These are phyloP conservation scores for Ceratocystiopsis sp. DNA, from an alignment of 2,329 filamentous ascomycete species.

Conservation along the genomic window DNA sequence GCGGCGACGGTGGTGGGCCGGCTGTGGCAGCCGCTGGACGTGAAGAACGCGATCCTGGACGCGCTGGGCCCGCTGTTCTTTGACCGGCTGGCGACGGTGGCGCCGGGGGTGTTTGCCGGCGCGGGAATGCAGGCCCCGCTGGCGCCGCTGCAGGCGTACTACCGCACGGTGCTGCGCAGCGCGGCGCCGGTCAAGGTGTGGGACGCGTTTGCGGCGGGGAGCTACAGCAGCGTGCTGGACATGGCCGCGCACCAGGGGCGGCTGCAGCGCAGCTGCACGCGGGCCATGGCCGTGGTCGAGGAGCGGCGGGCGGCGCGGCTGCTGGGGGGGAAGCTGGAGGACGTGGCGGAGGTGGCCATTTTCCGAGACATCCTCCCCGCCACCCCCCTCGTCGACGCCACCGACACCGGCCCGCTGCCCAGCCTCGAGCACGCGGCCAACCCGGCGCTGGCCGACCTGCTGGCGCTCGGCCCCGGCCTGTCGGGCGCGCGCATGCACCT, in stretches of 20 bases:
- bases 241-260: conserved; percentile 27
- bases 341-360: conserved; percentile 26
- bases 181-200: conserved; percentile 24
- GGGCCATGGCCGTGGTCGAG: conserved; percentile 35
- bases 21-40: conserved; percentile 32
- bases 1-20: conserved; percentile 27
- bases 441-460: conserved; percentile 23
- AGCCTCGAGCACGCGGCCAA: conserved; percentile 24
- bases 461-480: conserved; percentile 33
- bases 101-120: conserved; percentile 25
- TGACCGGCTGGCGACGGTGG: conserved; percentile 35
- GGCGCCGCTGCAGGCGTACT: conserved; percentile 28
- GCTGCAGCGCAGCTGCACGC: conserved; percentile 31
- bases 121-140: conserved; percentile 20
- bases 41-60: conserved; percentile 42
- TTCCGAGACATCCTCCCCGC: conserved; percentile 28
- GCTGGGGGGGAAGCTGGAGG: conserved; percentile 22
- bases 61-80: conserved; percentile 36
- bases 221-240: conserved; percentile 31
- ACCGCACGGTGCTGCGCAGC: conserved; percentile 22
- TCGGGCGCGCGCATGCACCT: conserved; percentile 34
- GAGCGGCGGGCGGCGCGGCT: conserved; percentile 28
- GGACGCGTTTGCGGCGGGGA: conserved; percentile 32
- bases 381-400: conserved; percentile 22
- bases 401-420: conserved; percentile 36